Percentiles rank a stretch among this genome's conserved stretches.
phyloP scores from a whole-genome alignment of 2,329 filamentous ascomycete genomes.

The Colletotrichum magnum region DNA sequence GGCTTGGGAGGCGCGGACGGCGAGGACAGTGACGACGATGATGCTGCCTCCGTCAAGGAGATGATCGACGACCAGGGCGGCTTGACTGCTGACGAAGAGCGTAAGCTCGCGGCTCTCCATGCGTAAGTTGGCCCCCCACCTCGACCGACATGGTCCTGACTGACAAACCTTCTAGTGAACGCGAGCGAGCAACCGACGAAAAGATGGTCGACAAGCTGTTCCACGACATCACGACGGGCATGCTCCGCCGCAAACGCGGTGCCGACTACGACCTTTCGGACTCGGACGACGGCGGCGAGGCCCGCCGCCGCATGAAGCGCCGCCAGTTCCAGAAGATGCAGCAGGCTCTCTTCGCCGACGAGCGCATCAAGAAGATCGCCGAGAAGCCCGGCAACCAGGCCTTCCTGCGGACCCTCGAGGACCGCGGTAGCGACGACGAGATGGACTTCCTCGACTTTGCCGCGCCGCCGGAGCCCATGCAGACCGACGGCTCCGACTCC shows the following conservation, averaged over 20 bases:
- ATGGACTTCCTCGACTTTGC: slow-evolving; percentile 78
- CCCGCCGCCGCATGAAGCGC: slow-evolving; percentile 84
- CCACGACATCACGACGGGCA: slow-evolving; percentile 92
- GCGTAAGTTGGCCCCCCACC: slow-evolving; percentile 74
- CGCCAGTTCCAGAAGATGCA: slow-evolving; percentile 93
- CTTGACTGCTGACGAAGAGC: slow-evolving; percentile 80
- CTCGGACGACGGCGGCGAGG: slow-evolving; percentile 88
- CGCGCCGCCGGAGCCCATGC: slow-evolving; percentile 40
- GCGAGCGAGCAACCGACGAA: slow-evolving; percentile 84
- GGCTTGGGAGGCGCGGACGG: slow-evolving; percentile 92
- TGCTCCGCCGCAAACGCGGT: slow-evolving; percentile 85
- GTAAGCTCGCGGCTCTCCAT: slow-evolving; percentile 86
- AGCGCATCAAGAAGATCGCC: slow-evolving; percentile 91
- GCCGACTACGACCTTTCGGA: slow-evolving; percentile 89
- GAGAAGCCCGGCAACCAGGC: slow-evolving; percentile 90
- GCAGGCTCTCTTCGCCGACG: slow-evolving; percentile 87
- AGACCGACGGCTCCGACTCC: slow-evolving; percentile 54
- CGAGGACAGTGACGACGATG: slow-evolving; percentile 84
- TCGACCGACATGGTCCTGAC: not conserved
- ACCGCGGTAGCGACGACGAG: slow-evolving; percentile 81
- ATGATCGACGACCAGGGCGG: slow-evolving; percentile 92
- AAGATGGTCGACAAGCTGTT: slow-evolving; percentile 92
- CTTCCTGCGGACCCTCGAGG: slow-evolving; percentile 91
- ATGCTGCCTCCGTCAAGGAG: slow-evolving; percentile 78
- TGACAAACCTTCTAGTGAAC: slow-evolving; percentile 69